phyloP scores from a whole-genome alignment of 768 basidiomycete species.

The Calocybe cyanea region DNA sequence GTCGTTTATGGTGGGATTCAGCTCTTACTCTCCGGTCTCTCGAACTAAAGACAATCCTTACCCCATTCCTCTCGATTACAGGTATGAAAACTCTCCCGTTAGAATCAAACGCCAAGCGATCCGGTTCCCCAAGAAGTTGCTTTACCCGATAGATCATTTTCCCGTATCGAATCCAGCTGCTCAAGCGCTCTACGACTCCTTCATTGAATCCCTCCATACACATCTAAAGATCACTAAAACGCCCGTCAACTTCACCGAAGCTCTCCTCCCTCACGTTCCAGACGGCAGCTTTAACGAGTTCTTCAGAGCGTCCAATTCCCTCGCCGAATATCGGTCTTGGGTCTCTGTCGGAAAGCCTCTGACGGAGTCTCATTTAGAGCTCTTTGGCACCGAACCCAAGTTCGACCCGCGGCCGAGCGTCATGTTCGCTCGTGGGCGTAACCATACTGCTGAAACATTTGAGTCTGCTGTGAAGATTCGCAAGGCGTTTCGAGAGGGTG shows the following conservation, averaged over 20 bases:
- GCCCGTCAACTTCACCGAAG: conserved; percentile 25
- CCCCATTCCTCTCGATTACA: conserved; percentile 6
- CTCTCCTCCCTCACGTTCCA: conserved; percentile 26
- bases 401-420: conserved; percentile 30
- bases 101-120: conserved; percentile 19
- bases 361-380: conserved; percentile 18
- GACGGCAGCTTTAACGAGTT: conserved; percentile 24
- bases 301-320: conserved; percentile 26
- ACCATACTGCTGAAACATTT: conserved; percentile 24
- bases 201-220: conserved; percentile 20
- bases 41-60: not conserved
- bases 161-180: conserved; percentile 27
- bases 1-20: conserved; percentile 23
- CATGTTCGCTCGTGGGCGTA: conserved; percentile 26
- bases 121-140: conserved; percentile 26
- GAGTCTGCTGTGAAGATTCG: conserved; percentile 22
- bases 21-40: not conserved
- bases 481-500: conserved; percentile 20
- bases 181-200: conserved; percentile 27
- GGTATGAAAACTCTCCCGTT: conserved; percentile 29
- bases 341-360: conserved; percentile 29
- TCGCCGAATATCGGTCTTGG: conserved; percentile 35
- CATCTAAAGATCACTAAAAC: conserved; percentile 24
- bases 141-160: conserved; percentile 33
- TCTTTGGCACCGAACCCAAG: conserved; percentile 20